phyloP scores from a whole-genome alignment of 2,329 filamentous ascomycete genomes.

The Sarocladium strictum region DNA sequence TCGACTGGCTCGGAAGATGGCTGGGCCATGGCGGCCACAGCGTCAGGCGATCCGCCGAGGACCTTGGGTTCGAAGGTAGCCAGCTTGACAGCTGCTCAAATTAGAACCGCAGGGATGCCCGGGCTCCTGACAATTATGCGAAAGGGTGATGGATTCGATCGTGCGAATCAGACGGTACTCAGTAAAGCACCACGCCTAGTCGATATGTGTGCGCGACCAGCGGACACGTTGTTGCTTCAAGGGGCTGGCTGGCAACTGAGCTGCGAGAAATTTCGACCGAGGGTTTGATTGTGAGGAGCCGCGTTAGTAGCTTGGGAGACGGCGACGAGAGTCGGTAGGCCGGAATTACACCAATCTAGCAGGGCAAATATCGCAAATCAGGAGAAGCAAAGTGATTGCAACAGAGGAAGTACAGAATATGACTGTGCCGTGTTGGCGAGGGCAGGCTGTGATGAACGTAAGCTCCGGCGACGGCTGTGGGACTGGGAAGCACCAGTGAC shows the following conservation, averaged over 20 bases:
- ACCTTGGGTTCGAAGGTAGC: conserved; percentile 53
- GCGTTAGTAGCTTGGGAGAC: background rate
- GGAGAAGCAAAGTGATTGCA: background rate
- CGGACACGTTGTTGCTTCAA: background rate
- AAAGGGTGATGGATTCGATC: background rate
- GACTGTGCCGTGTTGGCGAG: background rate
- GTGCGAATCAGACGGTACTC: background rate
- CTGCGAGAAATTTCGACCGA: conserved; percentile 8
- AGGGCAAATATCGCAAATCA: too few species aligned
- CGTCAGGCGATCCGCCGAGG: conserved; percentile 58
- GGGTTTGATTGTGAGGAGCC: background rate
- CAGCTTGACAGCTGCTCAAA: conserved; percentile 46
- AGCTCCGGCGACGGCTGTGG: conserved; percentile 1
- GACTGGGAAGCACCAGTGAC: too few species aligned
- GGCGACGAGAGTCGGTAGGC: background rate
- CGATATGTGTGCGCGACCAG: background rate
- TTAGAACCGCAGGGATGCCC: conserved; percentile 1
- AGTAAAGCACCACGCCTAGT: background rate
- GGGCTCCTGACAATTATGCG: background rate
- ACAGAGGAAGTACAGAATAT: background rate
- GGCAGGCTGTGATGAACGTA: background rate
- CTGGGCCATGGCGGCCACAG: conserved; percentile 66
- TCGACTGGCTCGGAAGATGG: conserved; percentile 57
- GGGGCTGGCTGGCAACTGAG: background rate
- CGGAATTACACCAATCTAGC: background rate